Evolutionary conservation across 441 rosid species (phyloP).

Genomic region (Adansonia grandidieri): DNA sequence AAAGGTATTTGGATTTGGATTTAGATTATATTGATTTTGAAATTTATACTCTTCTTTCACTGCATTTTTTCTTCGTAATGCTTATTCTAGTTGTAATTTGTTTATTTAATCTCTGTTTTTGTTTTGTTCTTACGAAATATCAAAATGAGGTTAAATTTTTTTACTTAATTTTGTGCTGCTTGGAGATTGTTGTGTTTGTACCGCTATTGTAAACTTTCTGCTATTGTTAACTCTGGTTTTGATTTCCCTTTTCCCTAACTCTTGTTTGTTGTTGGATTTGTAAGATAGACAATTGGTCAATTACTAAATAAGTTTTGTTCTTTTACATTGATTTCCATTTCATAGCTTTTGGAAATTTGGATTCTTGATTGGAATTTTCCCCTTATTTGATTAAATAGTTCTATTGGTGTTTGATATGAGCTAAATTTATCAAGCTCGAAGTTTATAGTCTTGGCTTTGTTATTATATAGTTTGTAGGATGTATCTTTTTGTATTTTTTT

Average conservation of each 20-base stretch:
- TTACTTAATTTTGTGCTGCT: background rate
- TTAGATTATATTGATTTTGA: background rate
- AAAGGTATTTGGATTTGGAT: slow-evolving; percentile 42
- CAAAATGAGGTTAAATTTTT: background rate
- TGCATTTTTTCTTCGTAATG: background rate
- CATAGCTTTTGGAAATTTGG: background rate
- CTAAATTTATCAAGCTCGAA: background rate
- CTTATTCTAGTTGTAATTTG: background rate
- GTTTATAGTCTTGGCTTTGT: background rate
- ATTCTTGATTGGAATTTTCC: background rate
- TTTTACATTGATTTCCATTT: background rate
- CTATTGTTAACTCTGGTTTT: background rate
- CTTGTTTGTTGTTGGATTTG: background rate
- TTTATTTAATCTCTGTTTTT: background rate
- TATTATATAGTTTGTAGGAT: background rate
- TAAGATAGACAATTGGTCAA: background rate
- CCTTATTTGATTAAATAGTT: background rate
- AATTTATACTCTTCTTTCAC: background rate
- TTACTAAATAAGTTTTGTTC: background rate
- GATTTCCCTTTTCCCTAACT: background rate
- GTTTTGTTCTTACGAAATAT: background rate
- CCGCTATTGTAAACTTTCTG: background rate
- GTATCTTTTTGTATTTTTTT: background rate
- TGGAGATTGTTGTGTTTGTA: background rate
- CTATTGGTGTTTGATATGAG: background rate